Base-by-base conservation (phyloP, 2,329 filamentous ascomycete species). In the Tolypocladium tundrense region DNA sequence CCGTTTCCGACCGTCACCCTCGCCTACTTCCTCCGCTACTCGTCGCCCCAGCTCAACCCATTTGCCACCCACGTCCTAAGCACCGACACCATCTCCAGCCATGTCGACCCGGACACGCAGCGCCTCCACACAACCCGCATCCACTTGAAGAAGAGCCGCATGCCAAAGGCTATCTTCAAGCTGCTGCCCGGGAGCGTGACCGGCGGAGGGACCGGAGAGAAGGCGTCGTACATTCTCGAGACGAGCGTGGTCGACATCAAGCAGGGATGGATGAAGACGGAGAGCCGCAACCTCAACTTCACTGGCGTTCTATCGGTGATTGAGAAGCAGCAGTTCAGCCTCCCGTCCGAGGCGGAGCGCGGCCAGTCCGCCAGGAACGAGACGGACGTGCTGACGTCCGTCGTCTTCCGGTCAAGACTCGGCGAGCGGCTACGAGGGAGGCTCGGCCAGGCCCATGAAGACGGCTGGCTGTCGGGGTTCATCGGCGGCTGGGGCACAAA, bases 21-120 rank as follows among this genome's bases (percentile, higher is more conserved):
- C 72, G 90, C 90, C 75, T 94, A 91, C 80, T 94, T 93, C 75
- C 86, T 94, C 54, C 88, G 90, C 63, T 94, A 94, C 75, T 91
- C 88, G 60, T 84, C 81, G 6, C 80, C 81, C 37, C 77, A 83
- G 63, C 75, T 83, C 63, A 94, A 93, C 68, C 90, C 90, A 8
- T 92, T 93, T 76, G 87, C 86, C 63, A 85, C 83, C 62, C 90
- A 94, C 75, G 90, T 94, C 56, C 78, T 91, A 65, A 90, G 88
- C 68, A 91, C 88, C 72, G 90, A 94, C 72, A 91, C 88, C 66
- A 90, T 94, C 70, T 83, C 84, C 54, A 87, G 85, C 63, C 78
- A 82, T 71, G 83, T 90, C 73, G 89, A 93, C 72, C 80, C 86
- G 8, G 75, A 74, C n/a, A 89, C 88, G 1, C 88, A 89, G 64